Conservation (phyloP, 768 basidiomycete species). For the Calvatia gigantea region DNA sequence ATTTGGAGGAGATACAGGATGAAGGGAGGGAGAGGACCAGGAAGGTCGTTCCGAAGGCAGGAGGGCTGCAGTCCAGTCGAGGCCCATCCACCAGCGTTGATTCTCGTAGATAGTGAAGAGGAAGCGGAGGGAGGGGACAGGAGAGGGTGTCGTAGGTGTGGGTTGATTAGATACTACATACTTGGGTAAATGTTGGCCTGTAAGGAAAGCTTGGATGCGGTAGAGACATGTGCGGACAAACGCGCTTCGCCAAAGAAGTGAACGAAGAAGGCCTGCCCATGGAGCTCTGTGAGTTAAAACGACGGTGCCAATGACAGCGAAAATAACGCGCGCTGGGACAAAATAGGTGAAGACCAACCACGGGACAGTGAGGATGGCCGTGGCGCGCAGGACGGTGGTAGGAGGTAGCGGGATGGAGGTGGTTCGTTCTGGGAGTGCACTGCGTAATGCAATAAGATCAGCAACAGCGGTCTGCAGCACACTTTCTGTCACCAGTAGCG, state of each 20-base stretch:
- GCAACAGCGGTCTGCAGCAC: slow-evolving; percentile 52
- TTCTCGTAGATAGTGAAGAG: slow-evolving; percentile 91
- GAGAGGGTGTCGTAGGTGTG: slow-evolving; percentile 23
- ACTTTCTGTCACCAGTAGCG: slow-evolving; percentile 46
- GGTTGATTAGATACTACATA: slow-evolving; percentile 32
- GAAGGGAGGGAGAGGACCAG: slow-evolving; percentile 65
- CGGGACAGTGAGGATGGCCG: slow-evolving; percentile 54
- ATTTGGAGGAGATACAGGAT: slow-evolving; percentile 66
- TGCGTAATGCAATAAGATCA: slow-evolving; percentile 64
- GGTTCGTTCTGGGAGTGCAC: slow-evolving; percentile 36
- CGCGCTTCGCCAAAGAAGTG: slow-evolving; percentile 59
- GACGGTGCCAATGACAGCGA: slow-evolving; percentile 57
- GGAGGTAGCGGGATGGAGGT: slow-evolving; percentile 28
- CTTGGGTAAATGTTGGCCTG: slow-evolving; percentile 51
- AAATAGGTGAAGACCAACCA: slow-evolving; percentile 65
- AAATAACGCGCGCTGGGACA: slow-evolving; percentile 57
- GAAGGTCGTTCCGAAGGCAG: slow-evolving; percentile 87
- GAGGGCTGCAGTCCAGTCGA: slow-evolving; percentile 94
- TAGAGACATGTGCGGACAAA: slow-evolving; percentile 66
- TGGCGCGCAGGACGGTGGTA: slow-evolving; percentile 47
- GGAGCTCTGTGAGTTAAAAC: slow-evolving; percentile 64
- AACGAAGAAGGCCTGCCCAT: slow-evolving; percentile 55
- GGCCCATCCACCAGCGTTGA: slow-evolving; percentile 96
- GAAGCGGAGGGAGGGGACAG: slow-evolving; percentile 60
- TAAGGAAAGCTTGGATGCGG: slow-evolving; percentile 44